Base-by-base conservation (phyloP, 257 asterid species). In the Perilla frutescens region DNA sequence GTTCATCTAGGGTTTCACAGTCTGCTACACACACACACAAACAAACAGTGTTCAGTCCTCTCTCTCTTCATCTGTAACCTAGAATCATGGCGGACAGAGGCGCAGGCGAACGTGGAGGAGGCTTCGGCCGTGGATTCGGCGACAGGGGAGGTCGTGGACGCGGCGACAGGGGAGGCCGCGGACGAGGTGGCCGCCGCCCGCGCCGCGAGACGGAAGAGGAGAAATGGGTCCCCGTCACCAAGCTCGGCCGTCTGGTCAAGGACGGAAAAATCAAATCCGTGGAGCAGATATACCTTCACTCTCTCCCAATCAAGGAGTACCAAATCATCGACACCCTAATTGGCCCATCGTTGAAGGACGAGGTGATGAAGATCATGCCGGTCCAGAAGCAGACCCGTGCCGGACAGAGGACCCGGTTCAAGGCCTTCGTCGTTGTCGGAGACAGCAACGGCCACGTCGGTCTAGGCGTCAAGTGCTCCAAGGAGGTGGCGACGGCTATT, bases 301-400 rank as follows among this genome's bases (percentile, higher is more conserved):
- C 96, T 3, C 89, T 90, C 57, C 96, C 96, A 2, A 84, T 90
- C 78, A 90, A 90, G 66, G 96, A 90, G 86, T 87, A 75, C 36
- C 96, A 90, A 60, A 90, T 90, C 81, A 68, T 90, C 12, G 92
- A 90, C 13, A 45, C 79, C 1, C 76, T 90, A 0, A 32, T 71
- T 12, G 72, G 76, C 10, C 82, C 78, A 3, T 66, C 75, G 12
- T 32, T 78, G 48, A 72, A 78, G 56, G 81, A 77, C 60, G 82
- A 78, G 41, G 78, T 78, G 41, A 78, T 78, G 96, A 89, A 89
- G 36, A 89, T 89, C 76, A 89, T 89, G 96, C 91, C 90, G 7
- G 96, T 89, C 4, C 90, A 89, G 90, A 89, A 89, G 62, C 92
- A 89, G 76, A 86, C 96, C 15, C 86, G 96, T 8, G 96, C 96